Conservation (phyloP, 768 basidiomycete genomes). For the Tricholoma flavovirens region DNA sequence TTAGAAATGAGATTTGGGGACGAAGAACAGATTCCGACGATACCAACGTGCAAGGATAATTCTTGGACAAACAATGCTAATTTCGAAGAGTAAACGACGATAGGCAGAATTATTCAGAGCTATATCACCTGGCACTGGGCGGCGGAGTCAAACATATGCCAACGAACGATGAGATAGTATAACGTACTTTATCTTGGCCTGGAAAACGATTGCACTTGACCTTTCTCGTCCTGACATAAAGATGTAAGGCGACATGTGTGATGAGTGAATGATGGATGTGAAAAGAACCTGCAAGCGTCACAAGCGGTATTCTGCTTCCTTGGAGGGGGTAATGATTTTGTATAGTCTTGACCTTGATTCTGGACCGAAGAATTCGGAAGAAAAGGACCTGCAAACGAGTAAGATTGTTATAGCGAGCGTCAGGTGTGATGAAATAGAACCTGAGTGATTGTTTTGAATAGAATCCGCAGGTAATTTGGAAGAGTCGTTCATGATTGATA, state of each 20-base stretch:
- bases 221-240: constrained; percentile 60
- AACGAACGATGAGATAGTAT: background rate
- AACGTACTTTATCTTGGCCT: constrained; percentile 72
- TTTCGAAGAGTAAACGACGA: constrained; percentile 50
- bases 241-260: constrained; percentile 13
- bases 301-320: constrained; percentile 92
- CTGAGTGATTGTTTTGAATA: constrained; percentile 26
- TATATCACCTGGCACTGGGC: constrained; percentile 56
- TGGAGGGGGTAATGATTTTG: constrained; percentile 76
- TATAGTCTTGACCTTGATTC: constrained; percentile 77
- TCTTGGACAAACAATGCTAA: constrained; percentile 83
- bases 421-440: constrained; percentile 20
- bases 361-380: constrained; percentile 65
- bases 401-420: constrained; percentile 4
- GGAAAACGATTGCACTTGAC: constrained; percentile 84
- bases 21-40: constrained; percentile 1
- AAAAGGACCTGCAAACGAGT: constrained; percentile 41
- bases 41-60: constrained; percentile 87
- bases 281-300: constrained; percentile 76
- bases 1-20: constrained; percentile 10
- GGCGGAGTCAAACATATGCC: background rate
- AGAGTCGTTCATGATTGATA: constrained; percentile 22
- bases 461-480: constrained; percentile 20
- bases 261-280: constrained; percentile 1
- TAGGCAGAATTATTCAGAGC: constrained; percentile 17